Conservation (phyloP, 805 yeast species). For the Yamadazyma insecticola region DNA sequence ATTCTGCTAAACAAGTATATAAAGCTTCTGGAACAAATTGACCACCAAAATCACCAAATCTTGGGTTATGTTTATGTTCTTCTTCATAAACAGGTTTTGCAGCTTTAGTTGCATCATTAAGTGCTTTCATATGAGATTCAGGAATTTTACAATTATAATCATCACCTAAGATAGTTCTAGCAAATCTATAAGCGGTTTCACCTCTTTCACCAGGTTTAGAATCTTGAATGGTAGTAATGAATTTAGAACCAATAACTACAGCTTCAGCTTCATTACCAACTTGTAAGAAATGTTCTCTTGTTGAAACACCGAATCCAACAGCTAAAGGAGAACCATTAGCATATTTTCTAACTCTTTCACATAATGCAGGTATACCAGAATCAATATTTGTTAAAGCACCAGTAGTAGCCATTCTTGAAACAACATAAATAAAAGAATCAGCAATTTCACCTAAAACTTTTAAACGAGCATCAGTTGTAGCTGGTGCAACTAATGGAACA, state of each 20-base stretch:
- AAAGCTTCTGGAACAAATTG: slow-evolving; percentile 97
- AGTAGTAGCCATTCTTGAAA: slow-evolving; percentile 96
- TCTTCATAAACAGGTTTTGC: slow-evolving; percentile 45
- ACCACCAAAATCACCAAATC: slow-evolving; percentile 96
- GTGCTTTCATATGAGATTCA: slow-evolving; percentile 16
- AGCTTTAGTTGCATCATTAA: slow-evolving; percentile 18
- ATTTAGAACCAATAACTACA: slow-evolving; percentile 90
- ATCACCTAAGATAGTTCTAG: slow-evolving; percentile 62
- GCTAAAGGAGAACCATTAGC: slow-evolving; percentile 76
- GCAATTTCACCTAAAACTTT: slow-evolving; percentile 77
- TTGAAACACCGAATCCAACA: slow-evolving; percentile 95
- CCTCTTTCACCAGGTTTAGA: slow-evolving; percentile 59
- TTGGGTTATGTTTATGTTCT: slow-evolving; percentile 62
- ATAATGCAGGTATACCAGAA: slow-evolving; percentile 58
- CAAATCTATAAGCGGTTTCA: slow-evolving; percentile 61
- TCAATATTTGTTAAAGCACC: slow-evolving; percentile 75
- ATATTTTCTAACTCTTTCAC: slow-evolving; percentile 68
- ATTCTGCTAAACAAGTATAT: slow-evolving; percentile 84
- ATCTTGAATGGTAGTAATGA: slow-evolving; percentile 66
- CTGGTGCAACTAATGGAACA: slow-evolving; percentile 94
- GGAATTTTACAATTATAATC: slow-evolving; percentile 32
- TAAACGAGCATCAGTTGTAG: slow-evolving; percentile 88
- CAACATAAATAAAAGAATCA: slow-evolving; percentile 94
- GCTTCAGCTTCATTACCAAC: slow-evolving; percentile 88
- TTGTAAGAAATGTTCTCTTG: slow-evolving; percentile 79